Conservation (phyloP, 805 yeast species). For the Barnettozyma californica region DNA sequence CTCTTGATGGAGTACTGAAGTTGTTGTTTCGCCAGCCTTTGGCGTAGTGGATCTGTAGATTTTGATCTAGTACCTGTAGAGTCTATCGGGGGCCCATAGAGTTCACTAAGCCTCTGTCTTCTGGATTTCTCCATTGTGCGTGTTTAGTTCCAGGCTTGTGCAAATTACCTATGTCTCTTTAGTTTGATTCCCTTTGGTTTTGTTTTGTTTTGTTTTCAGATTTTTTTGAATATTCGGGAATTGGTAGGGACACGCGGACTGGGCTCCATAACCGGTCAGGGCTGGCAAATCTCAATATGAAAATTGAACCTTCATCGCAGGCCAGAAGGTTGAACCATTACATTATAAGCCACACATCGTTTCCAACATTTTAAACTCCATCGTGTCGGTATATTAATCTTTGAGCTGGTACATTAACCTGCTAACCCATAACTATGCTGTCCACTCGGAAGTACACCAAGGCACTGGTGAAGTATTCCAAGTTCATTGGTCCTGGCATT, state of each 20-base stretch:
- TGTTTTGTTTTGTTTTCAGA: not conserved
- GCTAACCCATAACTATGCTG: not conserved
- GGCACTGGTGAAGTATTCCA: conserved; percentile 37
- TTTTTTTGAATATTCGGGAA: not conserved
- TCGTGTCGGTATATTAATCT: no score
- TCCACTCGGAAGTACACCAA: not conserved
- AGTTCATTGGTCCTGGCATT: conserved; percentile 75
- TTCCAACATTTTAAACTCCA: no score
- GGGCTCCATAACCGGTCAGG: not conserved
- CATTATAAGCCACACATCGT: no score
- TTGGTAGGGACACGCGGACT: not conserved
- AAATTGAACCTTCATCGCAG: no score
- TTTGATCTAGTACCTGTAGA: conserved; percentile 3
- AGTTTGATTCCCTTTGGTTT: not conserved
- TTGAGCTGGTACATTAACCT: no score
- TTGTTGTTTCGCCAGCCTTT: conserved; percentile 15
- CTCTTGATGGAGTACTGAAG: conserved; percentile 8
- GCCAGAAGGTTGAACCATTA: no score
- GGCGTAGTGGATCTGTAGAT: conserved; percentile 15
- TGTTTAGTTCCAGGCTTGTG: not conserved
- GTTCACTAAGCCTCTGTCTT: conserved; percentile 25
- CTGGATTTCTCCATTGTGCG: conserved; percentile 26
- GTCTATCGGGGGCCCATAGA: conserved; percentile 19
- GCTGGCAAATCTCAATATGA: not conserved
- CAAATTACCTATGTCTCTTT: not conserved